phyloP scores from a whole-genome alignment of 306 rosid species.

The Dryas drummondii region DNA sequence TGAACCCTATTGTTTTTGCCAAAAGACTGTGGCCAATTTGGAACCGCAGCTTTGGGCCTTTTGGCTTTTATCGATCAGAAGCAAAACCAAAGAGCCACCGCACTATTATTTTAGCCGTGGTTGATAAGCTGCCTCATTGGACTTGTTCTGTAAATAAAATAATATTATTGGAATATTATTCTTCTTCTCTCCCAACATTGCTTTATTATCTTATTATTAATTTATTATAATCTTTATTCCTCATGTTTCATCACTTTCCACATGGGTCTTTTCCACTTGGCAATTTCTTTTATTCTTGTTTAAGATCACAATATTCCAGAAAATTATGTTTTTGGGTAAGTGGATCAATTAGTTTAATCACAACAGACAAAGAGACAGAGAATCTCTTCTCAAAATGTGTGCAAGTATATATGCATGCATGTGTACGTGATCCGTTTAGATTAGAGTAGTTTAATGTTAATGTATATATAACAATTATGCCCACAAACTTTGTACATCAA shows the following conservation, averaged over 20 bases:
- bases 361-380: too few species aligned
- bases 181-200: background rate
- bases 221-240: background rate
- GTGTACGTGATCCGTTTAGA: too few species aligned
- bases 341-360: background rate
- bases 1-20: too few species aligned
- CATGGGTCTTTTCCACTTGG: background rate
- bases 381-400: too few species aligned
- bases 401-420: too few species aligned
- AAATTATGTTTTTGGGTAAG: background rate
- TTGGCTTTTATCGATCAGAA: background rate
- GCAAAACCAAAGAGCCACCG: background rate
- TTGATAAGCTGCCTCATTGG: slow-evolving; percentile 1
- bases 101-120: background rate
- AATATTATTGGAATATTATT: background rate
- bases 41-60: background rate
- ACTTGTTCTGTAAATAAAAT: background rate
- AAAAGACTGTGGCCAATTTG: background rate
- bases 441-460: too few species aligned
- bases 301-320: background rate
- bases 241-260: background rate
- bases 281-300: background rate
- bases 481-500: too few species aligned
- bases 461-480: too few species aligned
- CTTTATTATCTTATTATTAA: background rate